phyloP scores from a whole-genome alignment of 1,284 basidiomycete genomes.

The Spongispora temasekensis region DNA sequence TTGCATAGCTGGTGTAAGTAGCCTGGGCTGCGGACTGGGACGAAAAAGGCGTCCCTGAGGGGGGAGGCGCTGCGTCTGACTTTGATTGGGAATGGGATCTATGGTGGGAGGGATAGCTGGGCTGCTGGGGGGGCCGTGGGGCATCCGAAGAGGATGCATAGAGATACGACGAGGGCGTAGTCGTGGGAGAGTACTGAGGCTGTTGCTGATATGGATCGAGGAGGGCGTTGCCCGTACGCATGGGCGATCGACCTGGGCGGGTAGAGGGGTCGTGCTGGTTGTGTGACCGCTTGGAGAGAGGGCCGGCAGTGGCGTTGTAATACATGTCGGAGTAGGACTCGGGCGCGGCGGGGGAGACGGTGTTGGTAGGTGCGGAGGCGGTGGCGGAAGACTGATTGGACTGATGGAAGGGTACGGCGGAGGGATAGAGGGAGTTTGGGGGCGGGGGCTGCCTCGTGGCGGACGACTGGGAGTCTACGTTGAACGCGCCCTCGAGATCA shows the following conservation, averaged over 20 bases:
- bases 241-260: constrained; percentile 59
- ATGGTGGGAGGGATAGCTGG: constrained; percentile 56
- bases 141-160: constrained; percentile 51
- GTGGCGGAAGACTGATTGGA: constrained; percentile 13
- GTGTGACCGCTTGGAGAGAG: constrained; percentile 41
- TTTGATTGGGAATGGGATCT: constrained; percentile 63
- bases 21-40: constrained; percentile 44
- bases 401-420: constrained; percentile 56
- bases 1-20: constrained; percentile 45
- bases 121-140: constrained; percentile 44
- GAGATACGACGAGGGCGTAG: constrained; percentile 48
- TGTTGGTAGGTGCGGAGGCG: constrained; percentile 34
- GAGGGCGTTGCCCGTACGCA: constrained; percentile 53
- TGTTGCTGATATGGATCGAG: constrained; percentile 72
- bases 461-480: constrained; percentile 48
- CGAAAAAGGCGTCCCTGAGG: constrained; percentile 54
- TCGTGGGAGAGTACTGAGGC: constrained; percentile 62
- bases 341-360: constrained; percentile 15
- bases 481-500: constrained; percentile 70
- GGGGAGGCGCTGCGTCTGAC: constrained; percentile 53
- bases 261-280: constrained; percentile 51
- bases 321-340: constrained; percentile 68
- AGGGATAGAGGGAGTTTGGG: constrained; percentile 56
- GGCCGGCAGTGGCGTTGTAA: constrained; percentile 50
- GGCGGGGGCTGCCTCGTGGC: constrained; percentile 35